Percentiles rank a stretch among this genome's conserved stretches.
These are phyloP conservation scores for Geotrichum carabidarum DNA, from an alignment of 1,139 yeast genomes.

Conservation along the genomic window DNA sequence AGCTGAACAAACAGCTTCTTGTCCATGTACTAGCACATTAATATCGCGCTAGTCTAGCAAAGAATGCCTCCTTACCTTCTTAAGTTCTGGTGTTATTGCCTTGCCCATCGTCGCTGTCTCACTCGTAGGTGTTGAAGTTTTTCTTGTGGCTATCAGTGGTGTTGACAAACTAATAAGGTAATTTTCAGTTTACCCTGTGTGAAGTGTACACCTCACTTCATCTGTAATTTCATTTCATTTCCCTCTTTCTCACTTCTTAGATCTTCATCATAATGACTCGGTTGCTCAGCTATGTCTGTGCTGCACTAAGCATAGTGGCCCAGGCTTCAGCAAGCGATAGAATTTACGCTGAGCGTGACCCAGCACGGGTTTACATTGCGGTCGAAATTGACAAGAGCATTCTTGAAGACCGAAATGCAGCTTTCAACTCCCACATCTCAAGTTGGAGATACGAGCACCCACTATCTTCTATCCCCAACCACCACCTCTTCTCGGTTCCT, in stretches of 20 bases:
- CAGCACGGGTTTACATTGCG: conserved; percentile 30
- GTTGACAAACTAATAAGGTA: conserved; percentile 11
- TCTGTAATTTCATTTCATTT: neutral
- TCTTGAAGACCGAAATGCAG: conserved; percentile 14
- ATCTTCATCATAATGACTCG: conserved; percentile 12
- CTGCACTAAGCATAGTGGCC: conserved; percentile 2
- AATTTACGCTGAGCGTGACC: conserved; percentile 6
- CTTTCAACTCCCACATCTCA: neutral
- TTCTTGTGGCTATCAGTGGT: neutral
- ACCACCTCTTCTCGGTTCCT: conserved; percentile 34
- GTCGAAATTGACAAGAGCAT: conserved; percentile 27
- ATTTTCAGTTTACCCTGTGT: conserved; percentile 14
- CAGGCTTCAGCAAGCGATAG: conserved; percentile 12
- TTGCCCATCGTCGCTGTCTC: conserved; percentile 29
- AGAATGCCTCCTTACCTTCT: conserved; percentile 39
- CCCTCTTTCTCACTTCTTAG: neutral
- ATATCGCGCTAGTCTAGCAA: neutral
- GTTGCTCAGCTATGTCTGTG: conserved; percentile 15
- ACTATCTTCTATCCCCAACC: conserved; percentile 32
- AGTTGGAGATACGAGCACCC: conserved; percentile 34
- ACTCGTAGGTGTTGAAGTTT: neutral
- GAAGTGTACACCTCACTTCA: conserved; percentile 7
- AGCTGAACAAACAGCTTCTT: conserved; percentile 64
- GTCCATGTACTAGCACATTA: conserved; percentile 57
- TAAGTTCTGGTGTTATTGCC: conserved; percentile 58